Evolutionary conservation across 2,329 filamentous ascomycete species (phyloP).

Genomic region (Nemania sp.): DNA sequence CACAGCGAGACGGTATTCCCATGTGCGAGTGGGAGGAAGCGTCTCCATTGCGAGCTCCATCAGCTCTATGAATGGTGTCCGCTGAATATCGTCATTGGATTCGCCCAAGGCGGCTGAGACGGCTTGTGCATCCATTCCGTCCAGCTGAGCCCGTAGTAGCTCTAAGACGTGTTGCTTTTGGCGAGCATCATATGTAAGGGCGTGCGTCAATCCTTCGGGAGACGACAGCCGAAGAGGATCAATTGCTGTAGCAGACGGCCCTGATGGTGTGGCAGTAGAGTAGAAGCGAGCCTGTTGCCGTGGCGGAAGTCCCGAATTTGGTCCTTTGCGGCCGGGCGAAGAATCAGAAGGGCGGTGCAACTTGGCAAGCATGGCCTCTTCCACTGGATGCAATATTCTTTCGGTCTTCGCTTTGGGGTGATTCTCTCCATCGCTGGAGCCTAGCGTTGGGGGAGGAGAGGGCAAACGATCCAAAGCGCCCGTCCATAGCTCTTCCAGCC

Average conservation of each 20-base stretch:
- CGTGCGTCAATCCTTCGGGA: conserved; percentile 22
- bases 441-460: conserved; percentile 16
- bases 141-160: conserved; percentile 33
- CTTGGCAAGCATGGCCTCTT: too few species aligned
- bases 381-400: conserved; percentile 1
- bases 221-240: conserved; percentile 25
- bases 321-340: conserved; percentile 5
- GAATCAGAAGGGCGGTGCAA: too few species aligned
- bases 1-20: conserved; percentile 42
- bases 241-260: neutral
- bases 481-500: conserved; percentile 59
- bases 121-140: conserved; percentile 22
- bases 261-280: conserved; percentile 23
- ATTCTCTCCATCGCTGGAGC: neutral
- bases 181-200: conserved; percentile 31
- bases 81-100: neutral
- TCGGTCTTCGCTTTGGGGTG: neutral
- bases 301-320: conserved; percentile 18
- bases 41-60: conserved; percentile 35
- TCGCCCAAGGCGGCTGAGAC: conserved; percentile 5
- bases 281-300: conserved; percentile 32
- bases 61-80: conserved; percentile 32
- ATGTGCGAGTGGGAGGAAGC: conserved; percentile 41
- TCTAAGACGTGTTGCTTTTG: conserved; percentile 36
- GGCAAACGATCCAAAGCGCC: conserved; percentile 32